phyloP scores from a whole-genome alignment of 1,139 yeast genomes.

The Candida tetrigidarum region DNA sequence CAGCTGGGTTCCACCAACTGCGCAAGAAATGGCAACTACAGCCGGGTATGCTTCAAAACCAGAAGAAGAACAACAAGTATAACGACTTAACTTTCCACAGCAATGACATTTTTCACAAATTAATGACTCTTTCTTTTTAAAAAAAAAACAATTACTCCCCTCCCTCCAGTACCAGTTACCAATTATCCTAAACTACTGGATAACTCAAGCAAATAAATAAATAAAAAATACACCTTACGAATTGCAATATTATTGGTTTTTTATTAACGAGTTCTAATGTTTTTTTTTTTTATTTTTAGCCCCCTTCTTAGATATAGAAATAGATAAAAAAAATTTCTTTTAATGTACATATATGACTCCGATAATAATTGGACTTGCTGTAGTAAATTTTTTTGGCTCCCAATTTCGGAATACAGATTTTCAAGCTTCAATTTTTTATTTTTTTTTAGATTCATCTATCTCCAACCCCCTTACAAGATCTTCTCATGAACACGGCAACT shows the following conservation, averaged over 20 bases:
- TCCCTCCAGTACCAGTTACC: neutral
- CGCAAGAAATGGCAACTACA: conserved; percentile 34
- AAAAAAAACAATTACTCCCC: conserved; percentile 2
- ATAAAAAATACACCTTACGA: too few relatives aligned
- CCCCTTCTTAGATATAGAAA: conserved; percentile 6
- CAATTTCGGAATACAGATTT: neutral
- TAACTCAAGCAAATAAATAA: too few relatives aligned
- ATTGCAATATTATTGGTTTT: neutral
- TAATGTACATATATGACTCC: conserved; percentile 3
- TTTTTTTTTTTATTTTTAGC: conserved; percentile 1
- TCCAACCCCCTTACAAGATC: conserved; percentile 4
- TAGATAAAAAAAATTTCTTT: conserved; percentile 1
- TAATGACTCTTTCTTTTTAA: neutral
- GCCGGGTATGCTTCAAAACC: conserved; percentile 29
- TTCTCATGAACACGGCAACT: neutral
- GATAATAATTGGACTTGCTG: neutral
- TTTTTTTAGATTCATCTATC: too few relatives aligned
- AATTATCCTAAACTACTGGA: too few relatives aligned
- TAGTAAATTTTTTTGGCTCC: neutral
- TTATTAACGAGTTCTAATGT: neutral
- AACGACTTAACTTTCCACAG: conserved; percentile 5
- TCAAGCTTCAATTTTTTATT: neutral
- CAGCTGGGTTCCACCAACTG: conserved; percentile 47
- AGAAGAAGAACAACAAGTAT: conserved; percentile 29
- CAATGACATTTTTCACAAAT: neutral